A percentile compares a stretch with the other conserved stretches of the same genome.
Evolutionary conservation across 2,329 filamentous ascomycete genomes (phyloP).

Genomic region (Mollisia scopiformis): DNA sequence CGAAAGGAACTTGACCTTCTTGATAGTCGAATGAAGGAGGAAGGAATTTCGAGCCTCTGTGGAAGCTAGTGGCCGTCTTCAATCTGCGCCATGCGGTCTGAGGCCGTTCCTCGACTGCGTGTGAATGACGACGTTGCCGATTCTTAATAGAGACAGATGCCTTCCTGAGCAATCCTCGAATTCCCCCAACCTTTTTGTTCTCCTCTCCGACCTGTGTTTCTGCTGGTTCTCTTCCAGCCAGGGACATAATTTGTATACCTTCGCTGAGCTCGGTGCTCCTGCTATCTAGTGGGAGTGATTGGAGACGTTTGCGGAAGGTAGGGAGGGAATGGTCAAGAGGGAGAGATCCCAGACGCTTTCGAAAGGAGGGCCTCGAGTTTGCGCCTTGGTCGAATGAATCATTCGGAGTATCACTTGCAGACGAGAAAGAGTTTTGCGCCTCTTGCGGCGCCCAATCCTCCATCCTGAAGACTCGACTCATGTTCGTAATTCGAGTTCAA

Average conservation of each 20-base stretch:
- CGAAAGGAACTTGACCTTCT: constrained; percentile 21
- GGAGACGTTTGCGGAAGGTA: constrained; percentile 25
- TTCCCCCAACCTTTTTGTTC: constrained; percentile 25
- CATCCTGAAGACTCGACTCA: constrained; percentile 44
- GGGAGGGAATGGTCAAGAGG: constrained; percentile 7
- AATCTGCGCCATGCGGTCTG: constrained; percentile 34
- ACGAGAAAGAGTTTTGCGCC: constrained; percentile 41
- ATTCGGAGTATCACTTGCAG: constrained; percentile 29
- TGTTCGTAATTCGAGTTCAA: constrained; percentile 5
- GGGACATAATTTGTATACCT: constrained; percentile 13
- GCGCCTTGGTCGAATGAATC: constrained; percentile 34
- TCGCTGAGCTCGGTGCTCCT: constrained; percentile 10
- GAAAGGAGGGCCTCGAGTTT: background rate
- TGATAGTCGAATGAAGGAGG: constrained; percentile 15
- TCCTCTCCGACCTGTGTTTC: no score
- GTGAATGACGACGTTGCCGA: constrained; percentile 33
- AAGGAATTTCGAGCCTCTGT: constrained; percentile 30
- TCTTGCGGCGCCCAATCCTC: constrained; percentile 50
- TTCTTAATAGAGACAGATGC: constrained; percentile 36
- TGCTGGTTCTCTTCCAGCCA: constrained; percentile 4
- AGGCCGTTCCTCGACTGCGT: constrained; percentile 29
- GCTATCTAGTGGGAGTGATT: constrained; percentile 24
- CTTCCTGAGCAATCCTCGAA: constrained; percentile 33
- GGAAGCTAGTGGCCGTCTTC: constrained; percentile 37
- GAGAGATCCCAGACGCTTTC: background rate